Percentiles rank a stretch among this genome's conserved stretches.
phyloP scores from a whole-genome alignment of 176 grass and related monocot species.

The Hordeum vulgare region DNA sequence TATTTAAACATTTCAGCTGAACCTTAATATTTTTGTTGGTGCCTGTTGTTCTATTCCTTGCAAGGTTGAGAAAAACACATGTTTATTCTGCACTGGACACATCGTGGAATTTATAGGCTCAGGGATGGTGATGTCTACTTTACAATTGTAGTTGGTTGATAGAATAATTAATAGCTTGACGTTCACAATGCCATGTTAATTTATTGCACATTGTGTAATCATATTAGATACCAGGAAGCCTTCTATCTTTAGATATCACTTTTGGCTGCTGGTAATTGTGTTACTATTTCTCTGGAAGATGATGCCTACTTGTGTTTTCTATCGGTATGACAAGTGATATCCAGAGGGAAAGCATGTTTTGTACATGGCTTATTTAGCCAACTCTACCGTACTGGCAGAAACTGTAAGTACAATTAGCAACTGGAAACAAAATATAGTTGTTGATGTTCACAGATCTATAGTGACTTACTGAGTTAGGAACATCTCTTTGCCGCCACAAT shows the following conservation, averaged over 20 bases:
- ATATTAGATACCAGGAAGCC: background rate
- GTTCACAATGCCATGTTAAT: background rate
- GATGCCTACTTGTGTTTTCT: background rate
- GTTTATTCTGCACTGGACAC: background rate
- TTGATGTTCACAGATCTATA: background rate
- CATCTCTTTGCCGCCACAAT: background rate
- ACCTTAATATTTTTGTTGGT: background rate
- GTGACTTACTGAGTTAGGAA: background rate
- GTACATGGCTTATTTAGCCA: background rate
- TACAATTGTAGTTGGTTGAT: background rate
- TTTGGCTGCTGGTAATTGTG: background rate
- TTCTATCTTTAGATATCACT: background rate
- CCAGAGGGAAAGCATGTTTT: background rate
- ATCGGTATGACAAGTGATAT: background rate
- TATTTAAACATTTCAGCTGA: slow-evolving; percentile 8
- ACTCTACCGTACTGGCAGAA: background rate
- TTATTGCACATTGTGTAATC: background rate
- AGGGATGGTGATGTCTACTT: background rate
- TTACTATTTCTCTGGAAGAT: background rate
- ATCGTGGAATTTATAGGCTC: background rate
- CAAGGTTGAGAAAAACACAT: background rate
- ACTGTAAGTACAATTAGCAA: background rate
- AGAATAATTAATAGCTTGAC: background rate
- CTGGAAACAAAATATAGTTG: background rate
- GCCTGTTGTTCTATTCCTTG: slow-evolving; percentile 3